Percentiles rank a stretch among this genome's conserved stretches.
Evolutionary conservation across 331 rosid genomes (phyloP).

Genomic region (Phaseolus coccineus): DNA sequence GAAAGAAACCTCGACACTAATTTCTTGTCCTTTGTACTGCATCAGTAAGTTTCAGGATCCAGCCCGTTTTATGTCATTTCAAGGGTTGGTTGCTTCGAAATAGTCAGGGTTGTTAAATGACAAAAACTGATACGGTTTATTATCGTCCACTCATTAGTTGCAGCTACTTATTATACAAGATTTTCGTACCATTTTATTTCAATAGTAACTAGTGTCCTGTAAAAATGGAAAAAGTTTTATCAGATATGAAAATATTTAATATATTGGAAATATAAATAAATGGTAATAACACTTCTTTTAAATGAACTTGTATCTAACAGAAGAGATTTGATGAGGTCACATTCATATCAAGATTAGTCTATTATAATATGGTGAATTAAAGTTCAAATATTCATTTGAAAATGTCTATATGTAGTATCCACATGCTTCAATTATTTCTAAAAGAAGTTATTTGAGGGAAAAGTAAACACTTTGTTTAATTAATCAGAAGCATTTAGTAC

Average conservation of each 20-base stretch:
- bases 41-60: slow-evolving; percentile 10
- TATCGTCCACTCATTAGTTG: slow-evolving; percentile 2
- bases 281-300: neutral
- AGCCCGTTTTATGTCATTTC: neutral
- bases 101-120: slow-evolving; percentile 9
- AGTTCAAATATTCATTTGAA: neutral
- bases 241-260: neutral
- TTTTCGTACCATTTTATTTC: neutral
- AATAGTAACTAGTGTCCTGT: neutral
- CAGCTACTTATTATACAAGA: slow-evolving; percentile 1
- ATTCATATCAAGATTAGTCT: neutral
- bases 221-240: neutral
- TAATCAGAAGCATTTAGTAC: neutral
- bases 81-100: slow-evolving; percentile 18
- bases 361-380: neutral
- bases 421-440: neutral
- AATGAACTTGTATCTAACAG: too few relatives aligned
- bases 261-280: too few relatives aligned
- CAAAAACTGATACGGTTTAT: neutral
- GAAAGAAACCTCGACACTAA: slow-evolving; percentile 1
- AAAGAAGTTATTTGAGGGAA: too few relatives aligned
- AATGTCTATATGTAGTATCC: too few relatives aligned
- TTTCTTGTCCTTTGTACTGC: slow-evolving; percentile 1
- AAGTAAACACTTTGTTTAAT: neutral
- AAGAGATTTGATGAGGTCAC: too few relatives aligned